These are phyloP conservation scores for Talaromyces wortmannii DNA, from an alignment of 495 filamentous ascomycete species.

Conservation along the genomic window DNA sequence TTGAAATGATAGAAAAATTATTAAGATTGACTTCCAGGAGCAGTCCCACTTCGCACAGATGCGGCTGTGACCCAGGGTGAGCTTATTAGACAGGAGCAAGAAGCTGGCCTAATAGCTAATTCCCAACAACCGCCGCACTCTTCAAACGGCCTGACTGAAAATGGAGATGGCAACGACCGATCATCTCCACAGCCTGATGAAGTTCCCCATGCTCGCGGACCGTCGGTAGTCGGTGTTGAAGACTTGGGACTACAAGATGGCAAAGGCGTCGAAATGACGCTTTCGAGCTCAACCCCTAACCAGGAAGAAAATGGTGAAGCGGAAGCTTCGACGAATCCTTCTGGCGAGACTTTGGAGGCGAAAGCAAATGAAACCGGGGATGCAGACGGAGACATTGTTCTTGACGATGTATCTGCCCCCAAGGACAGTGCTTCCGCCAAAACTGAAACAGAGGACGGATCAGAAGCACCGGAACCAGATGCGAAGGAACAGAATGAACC, in stretches of 20 bases:
- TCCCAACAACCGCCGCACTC: not conserved
- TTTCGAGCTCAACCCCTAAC: conserved; percentile 13
- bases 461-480: not conserved
- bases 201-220: conserved; percentile 72
- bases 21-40: conserved; percentile 5
- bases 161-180: conserved; percentile 15
- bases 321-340: not conserved
- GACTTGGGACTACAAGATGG: conserved; percentile 77
- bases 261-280: conserved; percentile 36
- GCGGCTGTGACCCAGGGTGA: conserved; percentile 68
- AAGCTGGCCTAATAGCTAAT: conserved; percentile 47
- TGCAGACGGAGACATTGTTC: conserved; percentile 35
- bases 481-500: not conserved
- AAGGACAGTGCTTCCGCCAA: not conserved
- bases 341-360: not conserved
- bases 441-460: not conserved
- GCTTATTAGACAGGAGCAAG: conserved; percentile 70
- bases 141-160: conserved; percentile 17
- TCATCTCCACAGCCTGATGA: conserved; percentile 39
- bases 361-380: conserved; percentile 12
- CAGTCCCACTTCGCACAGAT: conserved; percentile 4
- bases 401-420: conserved; percentile 23
- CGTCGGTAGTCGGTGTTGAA: conserved; percentile 73
- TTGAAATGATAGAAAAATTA: not conserved
- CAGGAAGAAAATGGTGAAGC: conserved; percentile 8